Base-by-base conservation (phyloP, 768 basidiomycete species). In the Mycena maculata region DNA sequence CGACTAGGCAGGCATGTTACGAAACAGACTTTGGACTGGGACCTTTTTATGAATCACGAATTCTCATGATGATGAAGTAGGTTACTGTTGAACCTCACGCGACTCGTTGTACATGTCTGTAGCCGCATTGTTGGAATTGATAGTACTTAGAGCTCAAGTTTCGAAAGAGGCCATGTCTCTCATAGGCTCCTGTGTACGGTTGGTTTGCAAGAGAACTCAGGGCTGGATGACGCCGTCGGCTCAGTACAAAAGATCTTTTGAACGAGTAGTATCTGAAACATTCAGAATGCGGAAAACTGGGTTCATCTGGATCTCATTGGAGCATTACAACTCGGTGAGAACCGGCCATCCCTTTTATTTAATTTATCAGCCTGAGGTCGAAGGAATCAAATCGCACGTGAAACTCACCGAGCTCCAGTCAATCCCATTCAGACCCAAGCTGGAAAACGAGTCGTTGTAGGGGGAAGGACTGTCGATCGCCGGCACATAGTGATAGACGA, bases 401-500 rank as follows among this genome's bases (percentile, higher is more conserved):
- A 28, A n/a, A 55, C 54, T 56, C 48, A 67, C 66, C 39, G 66
- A 62, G 15, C 54, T 62, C 66, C 66, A 67, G 16, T 67, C 66
- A 52, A 67, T 67, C 22, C 66, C 66, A 39, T 67, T 67, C 48
- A 67, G 39, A 18, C 66, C 66, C 55, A 67, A 52, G 49, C 66
- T 67, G 2, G 66, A 67, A 54, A 67, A 67, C 7, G 38, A n/a
- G 20, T 67, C 66, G 30, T 67, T 52, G 55, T 16, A 67, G 12
- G 66, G 66, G 9, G 54, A 42, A 10, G 66, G 66, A 27, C 66
- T 68, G 16, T 63, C 56, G 15, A 63, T 42, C 16, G 48, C 66
- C 2, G 67, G 67, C 31, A 68, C 67, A 31, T 68, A 68, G 27
- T 68, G 67, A 48, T 68, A 68, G 20, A 68, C 67, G 11, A 68